Conservation (phyloP, 1,284 basidiomycete species). For the Ceratobasidium sp. region DNA sequence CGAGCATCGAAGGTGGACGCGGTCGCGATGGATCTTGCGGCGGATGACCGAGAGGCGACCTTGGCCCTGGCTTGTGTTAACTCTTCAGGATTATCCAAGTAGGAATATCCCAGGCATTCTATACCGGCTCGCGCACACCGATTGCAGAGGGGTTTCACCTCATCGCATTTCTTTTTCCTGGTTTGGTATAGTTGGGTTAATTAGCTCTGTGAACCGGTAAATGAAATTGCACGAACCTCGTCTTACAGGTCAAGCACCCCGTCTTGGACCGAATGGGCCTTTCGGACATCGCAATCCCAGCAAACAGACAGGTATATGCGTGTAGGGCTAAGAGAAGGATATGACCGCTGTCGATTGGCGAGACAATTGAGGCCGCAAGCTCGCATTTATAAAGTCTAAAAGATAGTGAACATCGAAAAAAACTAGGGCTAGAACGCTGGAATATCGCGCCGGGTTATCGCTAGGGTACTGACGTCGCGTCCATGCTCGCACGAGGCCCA, state of each 20-base stretch:
- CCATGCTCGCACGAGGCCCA: not conserved
- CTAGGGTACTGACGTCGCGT: not conserved
- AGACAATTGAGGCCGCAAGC: not conserved
- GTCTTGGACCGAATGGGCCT: constrained; percentile 33
- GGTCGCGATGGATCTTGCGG: not conserved
- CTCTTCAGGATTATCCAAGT: constrained; percentile 10
- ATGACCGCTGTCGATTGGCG: not conserved
- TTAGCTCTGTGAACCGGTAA: not conserved
- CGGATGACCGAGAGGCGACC: not conserved
- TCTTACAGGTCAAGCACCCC: constrained; percentile 41
- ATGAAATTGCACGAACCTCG: constrained; percentile 6
- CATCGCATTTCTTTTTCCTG: constrained; percentile 39
- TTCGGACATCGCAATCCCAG: constrained; percentile 5
- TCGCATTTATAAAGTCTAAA: constrained; percentile 2
- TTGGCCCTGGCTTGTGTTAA: constrained; percentile 15
- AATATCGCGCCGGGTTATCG: too few species aligned
- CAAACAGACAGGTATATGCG: constrained; percentile 6
- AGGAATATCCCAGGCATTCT: constrained; percentile 32
- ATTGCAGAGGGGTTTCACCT: constrained; percentile 1
- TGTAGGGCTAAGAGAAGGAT: not conserved
- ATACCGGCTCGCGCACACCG: constrained; percentile 9
- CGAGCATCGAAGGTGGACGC: not conserved
- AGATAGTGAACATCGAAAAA: not conserved
- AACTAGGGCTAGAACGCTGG: not conserved
- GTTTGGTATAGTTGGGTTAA: not conserved